Conservation (phyloP, 2,329 filamentous ascomycete species). For the Epichloe brachyelytri region DNA sequence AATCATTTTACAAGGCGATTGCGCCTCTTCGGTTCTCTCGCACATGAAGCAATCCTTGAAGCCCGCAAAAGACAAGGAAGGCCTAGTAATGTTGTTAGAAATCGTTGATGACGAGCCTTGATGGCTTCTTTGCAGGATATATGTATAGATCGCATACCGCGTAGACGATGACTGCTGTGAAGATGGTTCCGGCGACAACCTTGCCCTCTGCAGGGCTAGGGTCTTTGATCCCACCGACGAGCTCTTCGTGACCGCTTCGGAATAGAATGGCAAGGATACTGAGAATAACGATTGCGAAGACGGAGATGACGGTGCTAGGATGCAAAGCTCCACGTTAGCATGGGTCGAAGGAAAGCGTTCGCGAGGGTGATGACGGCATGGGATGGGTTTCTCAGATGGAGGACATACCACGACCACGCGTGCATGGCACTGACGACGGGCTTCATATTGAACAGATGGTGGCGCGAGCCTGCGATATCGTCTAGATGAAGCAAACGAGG, state of each 20-base stretch:
- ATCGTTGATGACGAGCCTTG: no score
- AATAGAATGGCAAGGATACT: constrained; percentile 58
- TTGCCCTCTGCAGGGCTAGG: constrained; percentile 60
- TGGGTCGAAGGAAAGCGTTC: not conserved
- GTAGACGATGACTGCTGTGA: constrained; percentile 80
- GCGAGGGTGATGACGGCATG: not conserved
- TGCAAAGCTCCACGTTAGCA: constrained; percentile 12
- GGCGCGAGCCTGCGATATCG: not conserved
- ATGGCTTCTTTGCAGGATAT: no score
- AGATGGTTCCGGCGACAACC: constrained; percentile 73
- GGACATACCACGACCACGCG: constrained; percentile 81
- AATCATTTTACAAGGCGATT: constrained; percentile 50
- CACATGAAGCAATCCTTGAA: constrained; percentile 77
- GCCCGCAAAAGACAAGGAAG: constrained; percentile 83
- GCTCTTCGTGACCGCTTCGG: constrained; percentile 65
- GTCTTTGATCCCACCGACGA: constrained; percentile 63
- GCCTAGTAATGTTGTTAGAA: constrained; percentile 35
- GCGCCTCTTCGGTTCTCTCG: constrained; percentile 73
- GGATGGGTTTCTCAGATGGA: not conserved
- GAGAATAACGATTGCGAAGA: constrained; percentile 54
- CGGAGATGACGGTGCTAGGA: constrained; percentile 56
- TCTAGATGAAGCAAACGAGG: not conserved
- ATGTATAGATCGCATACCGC: constrained; percentile 46
- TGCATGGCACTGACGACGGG: constrained; percentile 83
- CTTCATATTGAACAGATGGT: constrained; percentile 58